Evolutionary conservation across 2,329 filamentous ascomycete species (phyloP).

Genomic region (Hymenoscyphus repandus): DNA sequence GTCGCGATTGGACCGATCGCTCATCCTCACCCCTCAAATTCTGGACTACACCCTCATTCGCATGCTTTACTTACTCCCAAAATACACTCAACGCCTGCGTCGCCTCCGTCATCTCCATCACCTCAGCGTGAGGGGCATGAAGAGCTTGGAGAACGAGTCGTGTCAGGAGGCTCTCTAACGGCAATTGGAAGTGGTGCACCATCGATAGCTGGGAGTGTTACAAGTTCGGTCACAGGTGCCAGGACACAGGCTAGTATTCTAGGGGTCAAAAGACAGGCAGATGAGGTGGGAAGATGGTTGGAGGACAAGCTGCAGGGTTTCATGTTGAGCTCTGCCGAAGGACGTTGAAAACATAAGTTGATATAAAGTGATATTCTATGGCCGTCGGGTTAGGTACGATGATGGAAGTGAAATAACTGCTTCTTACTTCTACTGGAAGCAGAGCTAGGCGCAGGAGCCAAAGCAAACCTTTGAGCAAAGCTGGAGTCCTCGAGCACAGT

Average conservation of each 20-base stretch:
- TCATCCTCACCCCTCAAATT: slow-evolving; percentile 21
- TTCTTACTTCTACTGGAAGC: too few species aligned
- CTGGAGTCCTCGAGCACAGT: too few species aligned
- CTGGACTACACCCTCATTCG: slow-evolving; percentile 1
- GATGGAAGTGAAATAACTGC: too few species aligned
- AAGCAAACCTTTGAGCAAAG: too few species aligned
- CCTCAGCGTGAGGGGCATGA: slow-evolving; percentile 9
- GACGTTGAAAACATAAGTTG: slow-evolving; percentile 12
- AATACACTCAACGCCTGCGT: slow-evolving; percentile 11
- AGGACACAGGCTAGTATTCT: slow-evolving; percentile 42
- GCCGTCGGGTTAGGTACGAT: too few species aligned
- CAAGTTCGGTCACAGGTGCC: slow-evolving; percentile 29
- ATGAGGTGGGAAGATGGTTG: slow-evolving; percentile 54
- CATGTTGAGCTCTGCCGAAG: slow-evolving; percentile 22
- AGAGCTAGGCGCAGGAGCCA: too few species aligned
- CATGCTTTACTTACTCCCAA: slow-evolving; percentile 7
- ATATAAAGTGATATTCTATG: not conserved
- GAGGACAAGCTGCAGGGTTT: slow-evolving; percentile 51
- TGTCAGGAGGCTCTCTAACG: slow-evolving; percentile 5
- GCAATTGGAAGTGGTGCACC: slow-evolving; percentile 28
- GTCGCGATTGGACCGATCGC: slow-evolving; percentile 49
- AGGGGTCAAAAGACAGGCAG: slow-evolving; percentile 49
- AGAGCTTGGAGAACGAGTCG: not conserved
- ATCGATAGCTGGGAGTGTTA: slow-evolving; percentile 27
- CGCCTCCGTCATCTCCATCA: slow-evolving; percentile 19